These are phyloP conservation scores for Trichoderma semiorbis DNA, from an alignment of 2,329 filamentous ascomycete species.

Conservation along the genomic window DNA sequence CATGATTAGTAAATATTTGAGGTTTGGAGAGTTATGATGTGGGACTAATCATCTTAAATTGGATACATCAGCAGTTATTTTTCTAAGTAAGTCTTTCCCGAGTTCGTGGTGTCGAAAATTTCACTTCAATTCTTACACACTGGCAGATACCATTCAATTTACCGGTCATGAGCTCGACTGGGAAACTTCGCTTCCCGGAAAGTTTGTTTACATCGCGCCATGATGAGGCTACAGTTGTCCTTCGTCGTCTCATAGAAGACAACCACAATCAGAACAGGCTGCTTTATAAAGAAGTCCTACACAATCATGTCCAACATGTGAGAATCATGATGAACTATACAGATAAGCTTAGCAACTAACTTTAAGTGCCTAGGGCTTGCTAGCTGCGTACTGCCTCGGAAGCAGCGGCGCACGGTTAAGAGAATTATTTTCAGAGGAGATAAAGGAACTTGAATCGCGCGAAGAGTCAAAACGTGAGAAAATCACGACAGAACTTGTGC, in stretches of 20 bases:
- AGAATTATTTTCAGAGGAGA: neutral
- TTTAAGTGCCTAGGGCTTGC: neutral
- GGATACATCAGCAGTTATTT: neutral
- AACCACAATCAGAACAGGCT: neutral
- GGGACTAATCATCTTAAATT: neutral
- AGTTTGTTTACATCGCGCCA: neutral
- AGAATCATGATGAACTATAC: neutral
- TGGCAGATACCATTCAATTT: neutral
- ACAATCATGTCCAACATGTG: neutral
- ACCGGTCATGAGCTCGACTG: neutral
- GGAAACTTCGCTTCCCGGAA: neutral
- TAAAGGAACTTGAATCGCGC: neutral
- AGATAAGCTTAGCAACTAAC: neutral
- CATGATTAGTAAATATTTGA: neutral
- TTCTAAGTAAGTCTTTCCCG: neutral
- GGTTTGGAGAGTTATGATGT: neutral
- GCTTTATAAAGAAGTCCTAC: neutral
- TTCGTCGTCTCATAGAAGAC: neutral
- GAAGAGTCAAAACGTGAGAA: neutral
- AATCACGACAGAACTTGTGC: neutral
- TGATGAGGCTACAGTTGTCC: neutral
- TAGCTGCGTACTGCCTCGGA: neutral
- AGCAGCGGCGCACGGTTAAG: neutral
- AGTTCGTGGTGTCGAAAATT: neutral
- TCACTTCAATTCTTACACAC: neutral